phyloP scores from a whole-genome alignment of 352 stramenopile species.

The Blastocystis sp. region DNA sequence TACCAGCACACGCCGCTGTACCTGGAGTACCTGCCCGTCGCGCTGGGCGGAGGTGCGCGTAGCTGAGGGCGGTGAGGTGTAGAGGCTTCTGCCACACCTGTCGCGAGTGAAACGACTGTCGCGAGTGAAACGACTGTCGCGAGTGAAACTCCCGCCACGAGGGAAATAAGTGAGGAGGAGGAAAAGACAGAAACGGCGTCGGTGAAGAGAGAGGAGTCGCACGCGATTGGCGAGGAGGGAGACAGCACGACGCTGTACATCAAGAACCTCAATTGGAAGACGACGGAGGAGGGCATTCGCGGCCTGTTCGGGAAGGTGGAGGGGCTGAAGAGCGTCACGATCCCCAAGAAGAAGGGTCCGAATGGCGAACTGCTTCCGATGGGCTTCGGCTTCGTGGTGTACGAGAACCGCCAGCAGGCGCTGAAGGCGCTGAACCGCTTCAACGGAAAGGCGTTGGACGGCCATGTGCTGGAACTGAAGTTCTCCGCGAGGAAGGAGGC shows the following conservation, averaged over 20 bases:
- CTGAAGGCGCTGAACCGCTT: conserved; percentile 78
- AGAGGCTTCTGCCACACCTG: no score
- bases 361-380: conserved; percentile 83
- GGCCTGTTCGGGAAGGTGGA: conserved; percentile 75
- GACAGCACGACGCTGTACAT: conserved; percentile 85
- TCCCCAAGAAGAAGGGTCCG: conserved; percentile 81
- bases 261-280: conserved; percentile 98
- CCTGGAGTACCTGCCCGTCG: conserved; percentile 91
- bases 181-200: no score
- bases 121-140: no score
- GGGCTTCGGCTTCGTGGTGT: conserved; percentile 99
- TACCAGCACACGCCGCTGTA: conserved; percentile 97
- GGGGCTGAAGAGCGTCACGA: conserved; percentile 80
- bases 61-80: no score
- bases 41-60: conserved; percentile 74
- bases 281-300: conserved; percentile 82
- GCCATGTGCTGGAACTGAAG: conserved; percentile 88
- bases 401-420: conserved; percentile 76
- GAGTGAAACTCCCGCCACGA: no score
- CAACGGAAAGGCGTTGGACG: conserved; percentile 83
- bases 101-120: no score
- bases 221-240: conserved; percentile 76
- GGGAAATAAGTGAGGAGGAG: no score
- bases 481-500: conserved; percentile 77
- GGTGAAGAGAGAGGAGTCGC: conserved; percentile 60